Evolutionary conservation across 2,329 filamentous ascomycete species (phyloP), one percentile per base, ranked within the genome.

Genomic region (Penicillium hordei): DNA sequence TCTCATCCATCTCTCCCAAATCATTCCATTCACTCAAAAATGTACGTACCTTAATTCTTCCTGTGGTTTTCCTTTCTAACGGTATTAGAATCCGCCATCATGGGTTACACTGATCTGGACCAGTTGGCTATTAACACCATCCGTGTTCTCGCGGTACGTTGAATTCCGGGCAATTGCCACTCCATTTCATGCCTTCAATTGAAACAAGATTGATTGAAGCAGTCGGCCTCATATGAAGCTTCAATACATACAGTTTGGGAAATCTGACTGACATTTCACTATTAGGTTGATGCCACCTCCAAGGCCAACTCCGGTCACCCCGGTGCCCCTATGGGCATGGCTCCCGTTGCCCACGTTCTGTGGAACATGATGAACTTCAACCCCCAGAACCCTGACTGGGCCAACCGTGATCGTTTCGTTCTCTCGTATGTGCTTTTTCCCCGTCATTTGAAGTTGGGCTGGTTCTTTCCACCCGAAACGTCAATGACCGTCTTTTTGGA

Each of bases 361-460:
- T 99, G 91, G 83, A 96, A 96, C 87, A 95, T 97, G 85, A 91
- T 99, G 91, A 95, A 82, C 78, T 99, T 97, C 86, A 99, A 97
- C 89, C 94, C 94, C 72, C 95, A 97, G 89, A 97, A 96, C 86
- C 91, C 94, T 70, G 84, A 91, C 66, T 99, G 93, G 93, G 74
- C 94, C 72, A 97, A 97, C 87, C 89, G 94, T 75, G 94, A 99
- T 81, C 90, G 94, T 78, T 99, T 99, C 75, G 92, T 99, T 63
- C 92, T 99, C 77, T 99, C 94, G 93, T 97, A 86, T 86, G 93
- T 89, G 21, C 44, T 43, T 10, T 10, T 49, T 31, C 19, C 15
- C 9, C 13, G 4, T 23, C 48, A 12, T 50, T 15, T 21, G 21
- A 43, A 39, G 7, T 10, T 6, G 19, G 29, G 49, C 23, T 8